Percentiles rank a stretch among this genome's conserved stretches.
Evolutionary conservation across 371 early-diverging fungal genomes (phyloP).

Genomic region (Zychaea mexicana): DNA sequence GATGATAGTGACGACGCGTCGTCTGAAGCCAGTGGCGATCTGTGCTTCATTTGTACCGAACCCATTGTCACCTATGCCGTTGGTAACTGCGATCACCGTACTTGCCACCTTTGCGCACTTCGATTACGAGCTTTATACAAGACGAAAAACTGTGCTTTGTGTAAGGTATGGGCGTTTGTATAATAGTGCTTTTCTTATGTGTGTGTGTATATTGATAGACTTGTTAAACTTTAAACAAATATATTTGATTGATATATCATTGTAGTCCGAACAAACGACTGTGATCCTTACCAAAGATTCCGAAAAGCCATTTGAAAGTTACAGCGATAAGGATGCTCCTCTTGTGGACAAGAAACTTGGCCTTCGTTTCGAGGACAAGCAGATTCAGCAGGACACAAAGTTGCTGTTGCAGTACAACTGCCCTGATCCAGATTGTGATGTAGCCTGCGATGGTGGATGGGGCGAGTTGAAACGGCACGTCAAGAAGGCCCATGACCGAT

Average conservation of each 20-base stretch:
- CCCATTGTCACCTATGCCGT: conserved; percentile 79
- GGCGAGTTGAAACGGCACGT: conserved; percentile 81
- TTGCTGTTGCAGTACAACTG: conserved; percentile 82
- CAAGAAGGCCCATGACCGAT: conserved; percentile 68
- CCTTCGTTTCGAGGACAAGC: conserved; percentile 75
- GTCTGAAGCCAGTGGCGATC: conserved; percentile 39
- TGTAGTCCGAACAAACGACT: conserved; percentile 64
- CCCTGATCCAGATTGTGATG: conserved; percentile 77
- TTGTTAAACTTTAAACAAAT: neutral
- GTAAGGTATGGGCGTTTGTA: conserved; percentile 71
- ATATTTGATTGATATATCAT: neutral
- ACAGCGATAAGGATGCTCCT: conserved; percentile 45
- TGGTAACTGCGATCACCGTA: conserved; percentile 90
- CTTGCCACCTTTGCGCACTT: conserved; percentile 89
- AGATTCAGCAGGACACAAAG: conserved; percentile 74
- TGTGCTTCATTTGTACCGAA: conserved; percentile 93
- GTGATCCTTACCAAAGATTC: conserved; percentile 76
- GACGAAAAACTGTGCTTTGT: conserved; percentile 81
- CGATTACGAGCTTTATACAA: conserved; percentile 89
- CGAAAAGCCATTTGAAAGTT: conserved; percentile 59
- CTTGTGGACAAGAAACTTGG: conserved; percentile 66
- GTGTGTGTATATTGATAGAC: neutral
- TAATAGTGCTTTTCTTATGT: neutral
- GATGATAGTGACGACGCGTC: conserved; percentile 7
- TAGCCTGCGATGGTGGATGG: conserved; percentile 78